Evolutionary conservation across 192 early-diverging fungal species (phyloP).

Genomic region (Geranomyces michiganensis): DNA sequence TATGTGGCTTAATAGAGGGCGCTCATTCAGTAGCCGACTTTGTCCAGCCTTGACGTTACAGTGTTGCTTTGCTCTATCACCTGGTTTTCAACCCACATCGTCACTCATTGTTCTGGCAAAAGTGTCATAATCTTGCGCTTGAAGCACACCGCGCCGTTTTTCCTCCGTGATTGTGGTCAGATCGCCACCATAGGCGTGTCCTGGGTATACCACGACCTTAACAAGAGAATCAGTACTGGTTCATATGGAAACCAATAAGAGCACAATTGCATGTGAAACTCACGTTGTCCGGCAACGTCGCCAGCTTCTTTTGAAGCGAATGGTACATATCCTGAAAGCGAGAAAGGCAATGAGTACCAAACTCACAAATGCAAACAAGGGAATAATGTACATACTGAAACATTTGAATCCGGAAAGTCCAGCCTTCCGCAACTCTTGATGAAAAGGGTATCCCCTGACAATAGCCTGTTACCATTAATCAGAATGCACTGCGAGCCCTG

Average conservation of each 20-base stretch:
- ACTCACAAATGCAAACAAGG: background rate
- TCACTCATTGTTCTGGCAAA: background rate
- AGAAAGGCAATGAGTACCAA: background rate
- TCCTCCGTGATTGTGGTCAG: slow-evolving; percentile 81
- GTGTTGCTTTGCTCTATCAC: too few relatives aligned
- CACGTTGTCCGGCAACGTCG: slow-evolving; percentile 48
- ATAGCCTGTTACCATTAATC: slow-evolving; percentile 72
- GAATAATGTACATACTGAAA: slow-evolving; percentile 23
- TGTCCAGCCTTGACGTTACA: background rate
- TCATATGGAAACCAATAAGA: background rate
- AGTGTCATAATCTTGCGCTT: background rate
- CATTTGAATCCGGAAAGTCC: slow-evolving; percentile 79
- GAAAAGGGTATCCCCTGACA: slow-evolving; percentile 89
- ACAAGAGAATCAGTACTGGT: slow-evolving; percentile 25
- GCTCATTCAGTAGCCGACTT: background rate
- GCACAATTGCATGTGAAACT: slow-evolving; percentile 4
- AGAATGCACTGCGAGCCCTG: slow-evolving; percentile 77
- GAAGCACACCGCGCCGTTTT: slow-evolving; percentile 35
- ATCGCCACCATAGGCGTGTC: slow-evolving; percentile 84
- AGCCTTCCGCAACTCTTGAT: slow-evolving; percentile 75
- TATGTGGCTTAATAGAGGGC: background rate
- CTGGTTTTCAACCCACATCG: background rate
- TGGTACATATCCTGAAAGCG: slow-evolving; percentile 58
- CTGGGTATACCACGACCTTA: slow-evolving; percentile 80
- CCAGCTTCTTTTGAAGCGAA: slow-evolving; percentile 68